Evolutionary conservation across 2,329 filamentous ascomycete species (phyloP), one percentile per base, ranked within the genome.

Genomic region (Orbilia quercus): DNA sequence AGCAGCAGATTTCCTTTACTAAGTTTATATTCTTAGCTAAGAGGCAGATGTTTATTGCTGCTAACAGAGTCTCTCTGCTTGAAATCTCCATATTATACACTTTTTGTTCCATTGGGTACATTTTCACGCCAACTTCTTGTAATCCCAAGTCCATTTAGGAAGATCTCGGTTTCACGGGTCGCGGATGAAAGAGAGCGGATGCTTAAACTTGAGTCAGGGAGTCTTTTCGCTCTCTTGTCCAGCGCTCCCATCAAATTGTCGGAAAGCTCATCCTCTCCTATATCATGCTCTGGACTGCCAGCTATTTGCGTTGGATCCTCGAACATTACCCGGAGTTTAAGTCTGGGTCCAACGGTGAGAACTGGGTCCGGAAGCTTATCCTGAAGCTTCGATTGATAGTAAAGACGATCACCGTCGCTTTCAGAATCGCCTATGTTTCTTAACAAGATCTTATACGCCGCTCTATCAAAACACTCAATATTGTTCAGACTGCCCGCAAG

Each of bases 321-420:
- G 18, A 44, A 28, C 20, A 57, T 28, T 7, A 57, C 16, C 11
- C 53, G 53, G 2, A 57, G 22, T 12, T 44, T 42, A 4, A 53
- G 34, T 11, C 53, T 63, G 9, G 34, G 20, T 3, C 45, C 36
- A 18, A 63, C 25, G 2, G 7, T 4, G 6, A 63, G 22, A 20
- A 53, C 16, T 0, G 58, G 58, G 11, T 42, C 23, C 2, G 31
- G 58, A 31, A 44, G 25, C 4, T 31, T n/a, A 1, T 20, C 7
- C 1, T 51, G 20, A 14, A 42, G 34, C n/a, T 44, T 53, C 7
- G 58, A 53, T 1, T 45, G n/a, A 31, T 51, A 63, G 34, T 51
- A 63, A 7, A 28, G 28, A 14, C 36, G 34, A 44, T 63, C 47
- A 4, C 28, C 45, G 18, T 51, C 22, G 20, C 22, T 31, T 5